Evolutionary conservation across 768 basidiomycete species (phyloP).

Genomic region (Mycena capillaripes): DNA sequence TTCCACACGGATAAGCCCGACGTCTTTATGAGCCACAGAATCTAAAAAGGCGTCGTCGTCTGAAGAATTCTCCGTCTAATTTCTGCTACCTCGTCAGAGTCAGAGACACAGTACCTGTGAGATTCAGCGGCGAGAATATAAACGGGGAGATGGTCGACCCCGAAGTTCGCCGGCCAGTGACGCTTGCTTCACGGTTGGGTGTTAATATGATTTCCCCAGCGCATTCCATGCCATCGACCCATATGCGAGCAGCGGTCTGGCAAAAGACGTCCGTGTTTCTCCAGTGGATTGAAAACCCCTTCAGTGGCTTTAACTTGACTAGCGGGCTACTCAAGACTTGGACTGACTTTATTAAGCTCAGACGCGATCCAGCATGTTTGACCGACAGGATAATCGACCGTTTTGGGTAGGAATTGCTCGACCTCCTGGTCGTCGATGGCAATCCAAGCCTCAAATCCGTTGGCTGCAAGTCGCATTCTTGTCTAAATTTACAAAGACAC

Average conservation of each 20-base stretch:
- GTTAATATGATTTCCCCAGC: conserved; percentile 28
- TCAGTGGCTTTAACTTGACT: not conserved
- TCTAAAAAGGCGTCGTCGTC: conserved; percentile 33
- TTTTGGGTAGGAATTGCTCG: conserved; percentile 12
- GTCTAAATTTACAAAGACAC: no score
- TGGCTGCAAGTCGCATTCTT: conserved; percentile 21
- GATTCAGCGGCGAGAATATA: conserved; percentile 23
- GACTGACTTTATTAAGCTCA: conserved; percentile 24
- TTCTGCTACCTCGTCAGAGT: not conserved
- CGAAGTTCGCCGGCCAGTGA: conserved; percentile 24
- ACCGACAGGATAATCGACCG: conserved; percentile 9
- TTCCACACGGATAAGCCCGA: conserved; percentile 29
- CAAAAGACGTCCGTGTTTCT: conserved; percentile 34
- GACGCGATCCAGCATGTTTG: conserved; percentile 33
- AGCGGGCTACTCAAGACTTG: not conserved
- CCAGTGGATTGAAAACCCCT: conserved; percentile 35
- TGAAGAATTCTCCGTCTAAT: not conserved
- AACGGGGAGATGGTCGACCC: conserved; percentile 20
- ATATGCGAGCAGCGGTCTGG: conserved; percentile 27
- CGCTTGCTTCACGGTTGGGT: conserved; percentile 20
- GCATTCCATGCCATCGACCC: conserved; percentile 34
- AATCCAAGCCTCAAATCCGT: conserved; percentile 32
- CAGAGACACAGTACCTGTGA: conserved; percentile 23
- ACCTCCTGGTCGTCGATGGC: conserved; percentile 14
- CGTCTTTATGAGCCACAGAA: conserved; percentile 10